Base-by-base conservation (phyloP, 2,329 filamentous ascomycete species). In the Karstenula rhodostoma region DNA sequence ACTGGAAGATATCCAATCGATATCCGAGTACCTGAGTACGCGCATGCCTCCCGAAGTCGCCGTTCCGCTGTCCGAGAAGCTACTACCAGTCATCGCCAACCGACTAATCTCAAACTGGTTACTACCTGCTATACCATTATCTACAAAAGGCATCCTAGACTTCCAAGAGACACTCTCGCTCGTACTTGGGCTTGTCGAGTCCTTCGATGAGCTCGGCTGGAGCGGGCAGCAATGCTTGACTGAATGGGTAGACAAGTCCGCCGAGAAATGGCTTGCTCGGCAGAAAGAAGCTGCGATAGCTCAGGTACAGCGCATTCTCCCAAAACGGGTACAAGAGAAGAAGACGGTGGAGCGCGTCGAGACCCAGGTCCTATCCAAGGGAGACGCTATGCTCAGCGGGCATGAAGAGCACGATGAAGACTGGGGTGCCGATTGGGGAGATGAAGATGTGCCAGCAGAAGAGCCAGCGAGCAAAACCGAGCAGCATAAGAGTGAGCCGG, bases 261-360 rank as follows among this genome's bases (percentile, higher is more conserved):
- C 93, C 0, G 87, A 88, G 59, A 89, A 93, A 27, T 99, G 95
- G 95, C 84, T 98, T 15, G 87, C 87, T 2, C 94, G 93, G 74
- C 90, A 93, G 66, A 88, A 91, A 70, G 93, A 96, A 70, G 88
- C 85, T 35, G 89, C 92, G 0, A 84, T 99, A 25, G 90, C 94
- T 62, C 85, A 86, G 35, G 88, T 96, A 13, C 87, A 95, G 25
- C 85, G 80, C 22, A 86, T 90, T 48, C 83, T 97, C 2, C 84
- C 88, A 3, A 80, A 81, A 54, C 91, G 90, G 9, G 84, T 94
- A 42, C 89, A 89, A 9, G 78, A 83, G 27, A 84, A 89, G 15
- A 90, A 87, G 67, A 83, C 85, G 48, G 93, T 96, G 1, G 93
- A 97, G 75, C 88, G 91, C 69, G 83, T 96, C 1, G 94, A 98